Evolutionary conservation across 2,329 filamentous ascomycete species (phyloP).

Genomic region (Hypoxylon sp.): DNA sequence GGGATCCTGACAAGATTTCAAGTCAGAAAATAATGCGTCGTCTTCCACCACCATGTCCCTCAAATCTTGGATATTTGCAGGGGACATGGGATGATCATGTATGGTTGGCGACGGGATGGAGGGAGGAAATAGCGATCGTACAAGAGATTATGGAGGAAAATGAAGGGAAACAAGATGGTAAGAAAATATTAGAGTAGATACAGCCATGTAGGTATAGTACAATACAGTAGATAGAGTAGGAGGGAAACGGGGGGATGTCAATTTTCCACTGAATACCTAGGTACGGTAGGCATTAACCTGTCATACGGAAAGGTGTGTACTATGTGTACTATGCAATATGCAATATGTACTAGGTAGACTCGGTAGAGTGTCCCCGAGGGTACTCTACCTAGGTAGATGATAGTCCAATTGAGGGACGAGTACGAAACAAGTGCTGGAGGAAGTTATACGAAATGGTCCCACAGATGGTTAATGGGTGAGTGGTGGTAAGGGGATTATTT

Average conservation of each 20-base stretch:
- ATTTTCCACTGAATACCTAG: neutral
- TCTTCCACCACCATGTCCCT: slow-evolving; percentile 31
- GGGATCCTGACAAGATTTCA: slow-evolving; percentile 37
- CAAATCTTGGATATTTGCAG: neutral
- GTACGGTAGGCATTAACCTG: slow-evolving; percentile 19
- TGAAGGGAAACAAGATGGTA: slow-evolving; percentile 11
- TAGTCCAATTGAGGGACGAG: neutral
- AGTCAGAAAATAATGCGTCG: slow-evolving; percentile 35
- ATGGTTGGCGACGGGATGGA: slow-evolving; percentile 2
- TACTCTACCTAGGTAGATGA: neutral
- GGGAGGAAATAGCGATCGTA: slow-evolving; percentile 4
- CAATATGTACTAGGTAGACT: neutral
- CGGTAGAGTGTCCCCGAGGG: neutral
- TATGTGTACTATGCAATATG: neutral
- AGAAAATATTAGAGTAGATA: slow-evolving; percentile 2
- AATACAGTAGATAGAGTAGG: too few species aligned
- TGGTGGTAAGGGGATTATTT: neutral
- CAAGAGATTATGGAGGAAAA: slow-evolving; percentile 5
- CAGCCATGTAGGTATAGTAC: slow-evolving; percentile 5
- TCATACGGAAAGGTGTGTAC: slow-evolving; percentile 2
- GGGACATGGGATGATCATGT: neutral
- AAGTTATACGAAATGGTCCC: slow-evolving; percentile 4
- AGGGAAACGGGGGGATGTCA: neutral
- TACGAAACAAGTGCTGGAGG: neutral
- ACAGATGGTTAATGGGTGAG: neutral